These are phyloP conservation scores for Rhynchospora breviuscula DNA, from an alignment of 176 grass and related monocot species.

Conservation along the genomic window DNA sequence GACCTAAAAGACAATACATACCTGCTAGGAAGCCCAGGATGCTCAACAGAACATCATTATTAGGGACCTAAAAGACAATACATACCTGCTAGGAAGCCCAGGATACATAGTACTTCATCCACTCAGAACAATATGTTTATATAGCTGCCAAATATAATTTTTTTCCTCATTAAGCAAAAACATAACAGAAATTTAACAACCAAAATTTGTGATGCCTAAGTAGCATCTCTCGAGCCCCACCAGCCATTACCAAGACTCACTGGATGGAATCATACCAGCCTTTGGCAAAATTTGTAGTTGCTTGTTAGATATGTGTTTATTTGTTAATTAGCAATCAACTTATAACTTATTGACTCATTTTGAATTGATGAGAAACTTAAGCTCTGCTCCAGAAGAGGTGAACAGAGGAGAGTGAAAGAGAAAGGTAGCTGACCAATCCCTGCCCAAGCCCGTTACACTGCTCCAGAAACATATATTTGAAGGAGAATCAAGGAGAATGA, in stretches of 20 bases:
- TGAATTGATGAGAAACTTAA: slow-evolving; percentile 27
- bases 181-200: not conserved
- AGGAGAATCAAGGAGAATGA: no score
- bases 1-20: no score
- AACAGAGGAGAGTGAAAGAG: no score
- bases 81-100: slow-evolving; percentile 87
- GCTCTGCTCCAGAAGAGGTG: no score
- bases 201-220: not conserved
- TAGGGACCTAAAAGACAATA: not conserved
- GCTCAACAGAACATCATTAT: no score
- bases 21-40: no score
- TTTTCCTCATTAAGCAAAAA: slow-evolving; percentile 23
- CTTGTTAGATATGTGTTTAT: not conserved
- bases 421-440: no score
- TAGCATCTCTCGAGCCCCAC: not conserved
- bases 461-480: no score
- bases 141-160: slow-evolving; percentile 53
- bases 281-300: no score
- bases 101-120: slow-evolving; percentile 97
- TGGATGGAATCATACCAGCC: not conserved
- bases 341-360: slow-evolving; percentile 1
- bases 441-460: no score
- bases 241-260: not conserved
- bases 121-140: slow-evolving; percentile 89
- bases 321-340: not conserved